Evolutionary conservation across 2,329 filamentous ascomycete species (phyloP), one percentile per base, ranked within the genome.

Genomic region (Leptographium flavum): DNA sequence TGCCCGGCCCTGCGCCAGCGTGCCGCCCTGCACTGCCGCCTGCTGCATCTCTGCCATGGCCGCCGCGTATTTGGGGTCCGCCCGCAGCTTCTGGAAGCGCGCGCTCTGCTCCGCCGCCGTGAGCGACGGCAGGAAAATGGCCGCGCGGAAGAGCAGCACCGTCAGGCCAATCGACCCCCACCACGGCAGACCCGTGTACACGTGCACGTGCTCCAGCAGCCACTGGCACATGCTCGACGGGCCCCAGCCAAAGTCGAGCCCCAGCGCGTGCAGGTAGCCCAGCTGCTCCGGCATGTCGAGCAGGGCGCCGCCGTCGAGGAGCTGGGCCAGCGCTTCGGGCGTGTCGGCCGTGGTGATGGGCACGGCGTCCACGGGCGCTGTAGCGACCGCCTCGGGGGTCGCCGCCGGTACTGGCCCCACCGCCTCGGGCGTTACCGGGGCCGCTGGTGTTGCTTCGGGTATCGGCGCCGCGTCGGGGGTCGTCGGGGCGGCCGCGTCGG

Each of bases 221-320:
- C 73, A 88, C 64, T 95, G 73, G 61, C 92, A 78, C 15, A 76
- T 53, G 4, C 79, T 66, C 0, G 87, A 85, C 5, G 84, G 76
- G 15, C 90, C 90, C 67, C 69, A 88, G 58, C 90, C 87, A 56
- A 82, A 96, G 55, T 96, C 85, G 21, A 98, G 67, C 4, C 92
- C 92, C 11, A 96, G 69, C 7, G 77, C 72, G 54, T 84, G 76
- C 47, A 98, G 68, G 57, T 88, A 95, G 50, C 92, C 92, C 47
- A 94, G 75, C 42, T 77, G 70, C 56, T 90, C 83, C 31, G 83
- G 77, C 50, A 87, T 74, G 50, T 73, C 64, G 49, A 78, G 69
- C 45, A 76, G 62, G 45, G 69, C 64, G 11, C 49, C 49, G 47
- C 61, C 56, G 41, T 61, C 58, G 42, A 63, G 58, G 25, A 64